Conservation (phyloP, 345 rosid species). For the Citrus cavaleriei region DNA sequence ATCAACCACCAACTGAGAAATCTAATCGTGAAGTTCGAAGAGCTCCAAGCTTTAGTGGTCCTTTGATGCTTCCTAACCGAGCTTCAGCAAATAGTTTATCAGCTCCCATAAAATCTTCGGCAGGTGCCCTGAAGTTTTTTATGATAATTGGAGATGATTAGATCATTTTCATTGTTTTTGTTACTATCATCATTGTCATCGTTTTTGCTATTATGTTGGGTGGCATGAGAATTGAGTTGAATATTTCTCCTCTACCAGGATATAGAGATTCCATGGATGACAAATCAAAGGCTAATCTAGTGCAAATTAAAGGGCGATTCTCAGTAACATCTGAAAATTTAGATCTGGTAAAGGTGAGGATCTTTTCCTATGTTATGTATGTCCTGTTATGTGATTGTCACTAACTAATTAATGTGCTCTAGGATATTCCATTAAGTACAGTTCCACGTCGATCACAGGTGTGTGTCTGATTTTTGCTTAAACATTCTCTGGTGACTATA, state of each 20-base stretch:
- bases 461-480: constrained; percentile 30
- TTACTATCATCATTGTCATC: background rate
- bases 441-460: constrained; percentile 91
- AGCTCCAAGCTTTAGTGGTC: constrained; percentile 96
- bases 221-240: background rate
- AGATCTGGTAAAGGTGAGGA: constrained; percentile 82
- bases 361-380: constrained; percentile 17
- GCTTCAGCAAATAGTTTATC: constrained; percentile 99
- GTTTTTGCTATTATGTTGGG: background rate
- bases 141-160: constrained; percentile 1
- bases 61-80: constrained; percentile 85
- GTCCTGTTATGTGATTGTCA: constrained; percentile 14
- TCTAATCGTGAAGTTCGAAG: constrained; percentile 44
- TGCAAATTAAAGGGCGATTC: constrained; percentile 95
- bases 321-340: constrained; percentile 97
- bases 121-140: constrained; percentile 44
- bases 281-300: constrained; percentile 81
- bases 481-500: constrained; percentile 2
- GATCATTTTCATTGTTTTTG: background rate
- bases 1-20: constrained; percentile 40
- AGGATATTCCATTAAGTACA: constrained; percentile 87
- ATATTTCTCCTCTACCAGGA: constrained; percentile 42
- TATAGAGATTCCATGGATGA: constrained; percentile 93
- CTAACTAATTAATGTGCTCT: constrained; percentile 48
- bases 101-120: constrained; percentile 93